Base-by-base conservation (phyloP, 495 filamentous ascomycete species). In the Aspergillus bridgeri region DNA sequence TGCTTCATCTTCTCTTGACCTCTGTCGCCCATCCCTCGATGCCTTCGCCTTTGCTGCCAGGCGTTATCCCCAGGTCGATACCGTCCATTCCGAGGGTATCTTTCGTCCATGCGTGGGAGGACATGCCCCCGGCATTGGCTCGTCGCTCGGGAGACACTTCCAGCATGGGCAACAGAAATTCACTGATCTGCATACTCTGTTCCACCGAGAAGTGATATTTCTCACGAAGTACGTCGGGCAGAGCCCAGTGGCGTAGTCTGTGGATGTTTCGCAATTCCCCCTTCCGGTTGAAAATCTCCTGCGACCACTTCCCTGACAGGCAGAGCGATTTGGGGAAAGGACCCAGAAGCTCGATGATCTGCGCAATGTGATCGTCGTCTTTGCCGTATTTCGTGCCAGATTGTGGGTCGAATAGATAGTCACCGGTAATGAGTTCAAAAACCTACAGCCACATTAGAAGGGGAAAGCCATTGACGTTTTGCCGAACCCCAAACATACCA, bases 361-460 rank as follows among this genome's bases (percentile, higher is more conserved):
- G 94, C 3, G 94, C 94, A 45, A 98, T 99, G 75, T 99, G 94
- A 72, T 99, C 94, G 75, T 99, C 94, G 70, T 99, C 94, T 79
- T 99, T 99, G 67, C 94, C 94, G 68, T 99, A 99, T 73, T 98
- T 98, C 20, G 95, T 98, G 52, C 94, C 94, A 5, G 94, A 98
- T 75, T 99, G 94, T 1, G 94, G 94, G 65, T 99, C 94, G 74
- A 99, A 99, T 46, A 99, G 86, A 69, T 98, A 99, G 75, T 99
- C 94, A 62, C 94, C 94, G 13, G 94, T 99, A 59, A 99, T 97
- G 21, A 99, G 79, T 69, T 99, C 94, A 63, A 99, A 99, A 29
- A 91, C 86, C 94, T 98, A 63, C 9, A 45, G 18, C 5, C 0
- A 2, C 21, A 55, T 70, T 60, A 70, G 52, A 29, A 29, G 33